Conservation (phyloP, 345 rosid genomes). For the Rubroshorea leprosula region DNA sequence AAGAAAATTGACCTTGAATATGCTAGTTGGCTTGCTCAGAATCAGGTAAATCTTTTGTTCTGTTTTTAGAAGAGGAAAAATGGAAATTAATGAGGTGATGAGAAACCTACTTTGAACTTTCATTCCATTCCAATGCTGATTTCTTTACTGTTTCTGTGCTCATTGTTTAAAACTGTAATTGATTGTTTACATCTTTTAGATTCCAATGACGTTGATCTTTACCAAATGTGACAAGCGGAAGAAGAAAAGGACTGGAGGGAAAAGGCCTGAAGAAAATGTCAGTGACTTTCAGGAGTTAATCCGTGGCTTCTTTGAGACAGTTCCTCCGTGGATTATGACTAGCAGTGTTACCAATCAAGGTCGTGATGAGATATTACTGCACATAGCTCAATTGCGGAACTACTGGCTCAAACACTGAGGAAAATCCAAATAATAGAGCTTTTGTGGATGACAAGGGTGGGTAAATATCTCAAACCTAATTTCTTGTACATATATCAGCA, state of each 20-base stretch:
- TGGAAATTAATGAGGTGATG: neutral
- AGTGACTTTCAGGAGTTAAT: conserved; percentile 75
- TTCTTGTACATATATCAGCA: neutral
- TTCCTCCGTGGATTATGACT: conserved; percentile 99
- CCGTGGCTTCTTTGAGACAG: conserved; percentile 61
- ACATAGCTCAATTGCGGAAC: conserved; percentile 91
- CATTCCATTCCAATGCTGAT: neutral
- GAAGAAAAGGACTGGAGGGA: conserved; percentile 89
- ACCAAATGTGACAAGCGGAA: conserved; percentile 97
- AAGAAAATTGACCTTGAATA: conserved; percentile 88
- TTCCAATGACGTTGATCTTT: conserved; percentile 92
- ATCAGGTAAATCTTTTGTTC: conserved; percentile 48
- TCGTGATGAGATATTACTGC: conserved; percentile 90
- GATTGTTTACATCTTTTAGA: conserved; percentile 27
- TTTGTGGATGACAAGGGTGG: neutral
- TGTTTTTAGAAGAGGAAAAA: neutral
- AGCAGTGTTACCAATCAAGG: conserved; percentile 96
- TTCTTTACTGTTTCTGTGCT: neutral
- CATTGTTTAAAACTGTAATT: neutral
- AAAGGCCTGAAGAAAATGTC: conserved; percentile 76
- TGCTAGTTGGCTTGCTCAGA: conserved; percentile 96
- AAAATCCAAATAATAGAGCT: neutral
- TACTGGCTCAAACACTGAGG: conserved; percentile 76
- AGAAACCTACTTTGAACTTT: neutral
- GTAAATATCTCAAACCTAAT: neutral